Evolutionary conservation across 2,329 filamentous ascomycete species (phyloP).

Genomic region (Neofusicoccum sp.): DNA sequence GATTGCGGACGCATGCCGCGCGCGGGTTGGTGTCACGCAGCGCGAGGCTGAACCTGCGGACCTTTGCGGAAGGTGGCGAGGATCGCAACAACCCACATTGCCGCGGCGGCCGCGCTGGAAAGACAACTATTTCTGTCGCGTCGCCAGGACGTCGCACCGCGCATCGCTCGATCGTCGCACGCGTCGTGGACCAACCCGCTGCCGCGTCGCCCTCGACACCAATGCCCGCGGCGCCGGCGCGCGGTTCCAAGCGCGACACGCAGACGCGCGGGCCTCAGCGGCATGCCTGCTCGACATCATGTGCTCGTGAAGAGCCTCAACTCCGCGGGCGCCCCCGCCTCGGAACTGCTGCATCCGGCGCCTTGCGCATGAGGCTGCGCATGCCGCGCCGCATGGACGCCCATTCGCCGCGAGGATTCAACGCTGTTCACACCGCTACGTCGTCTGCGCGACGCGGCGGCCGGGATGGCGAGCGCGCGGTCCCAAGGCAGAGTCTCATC

Average conservation of each 20-base stretch:
- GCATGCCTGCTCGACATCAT: conserved; percentile 46
- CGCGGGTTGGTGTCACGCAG: neutral
- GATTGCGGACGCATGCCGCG: neutral
- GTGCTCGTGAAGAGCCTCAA: neutral
- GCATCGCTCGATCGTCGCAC: conserved; percentile 6
- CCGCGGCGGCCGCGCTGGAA: neutral
- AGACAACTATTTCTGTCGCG: neutral
- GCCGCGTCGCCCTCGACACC: conserved; percentile 62
- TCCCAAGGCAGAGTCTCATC: neutral
- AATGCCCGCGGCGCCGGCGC: conserved; percentile 80
- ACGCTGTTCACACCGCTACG: neutral
- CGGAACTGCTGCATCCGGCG: neutral
- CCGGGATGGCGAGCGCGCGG: neutral
- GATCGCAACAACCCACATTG: neutral
- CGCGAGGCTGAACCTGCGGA: conserved; percentile 1
- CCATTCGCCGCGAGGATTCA: neutral
- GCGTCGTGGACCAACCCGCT: neutral
- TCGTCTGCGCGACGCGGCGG: neutral
- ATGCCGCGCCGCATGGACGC: neutral
- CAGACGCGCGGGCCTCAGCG: conserved; percentile 77
- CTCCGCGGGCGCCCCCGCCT: neutral
- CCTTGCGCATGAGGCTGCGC: neutral
- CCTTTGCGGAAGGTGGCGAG: neutral
- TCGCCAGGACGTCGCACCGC: neutral
- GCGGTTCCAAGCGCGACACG: conserved; percentile 61